Conservation (phyloP, 441 rosid species). For the Bruguiera hainesii region DNA sequence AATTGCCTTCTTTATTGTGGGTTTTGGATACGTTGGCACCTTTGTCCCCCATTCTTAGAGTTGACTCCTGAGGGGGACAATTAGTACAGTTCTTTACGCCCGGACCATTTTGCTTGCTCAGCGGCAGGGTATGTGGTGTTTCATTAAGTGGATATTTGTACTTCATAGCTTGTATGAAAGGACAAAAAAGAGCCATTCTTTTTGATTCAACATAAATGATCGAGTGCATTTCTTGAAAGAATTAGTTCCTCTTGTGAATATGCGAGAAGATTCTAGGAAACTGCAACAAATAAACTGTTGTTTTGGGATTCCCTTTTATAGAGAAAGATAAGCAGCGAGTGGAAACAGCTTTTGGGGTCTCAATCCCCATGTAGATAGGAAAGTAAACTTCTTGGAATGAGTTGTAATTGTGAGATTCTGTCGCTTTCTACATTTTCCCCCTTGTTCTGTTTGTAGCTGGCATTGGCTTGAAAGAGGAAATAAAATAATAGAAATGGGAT, state of each 20-base stretch:
- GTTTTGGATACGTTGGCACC: slow-evolving; percentile 83
- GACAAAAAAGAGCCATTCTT: slow-evolving; percentile 24
- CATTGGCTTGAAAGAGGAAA: slow-evolving; percentile 22
- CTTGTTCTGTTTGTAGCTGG: slow-evolving; percentile 13
- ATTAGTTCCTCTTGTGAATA: slow-evolving; percentile 35
- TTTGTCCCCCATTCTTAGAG: slow-evolving; percentile 41
- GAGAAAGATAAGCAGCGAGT: slow-evolving; percentile 4
- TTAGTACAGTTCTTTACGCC: slow-evolving; percentile 7
- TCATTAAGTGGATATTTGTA: slow-evolving; percentile 12
- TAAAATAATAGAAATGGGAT: slow-evolving; percentile 18
- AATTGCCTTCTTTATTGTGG: slow-evolving; percentile 67
- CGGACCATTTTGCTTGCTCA: not conserved
- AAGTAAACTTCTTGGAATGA: slow-evolving; percentile 20
- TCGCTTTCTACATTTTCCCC: slow-evolving; percentile 1
- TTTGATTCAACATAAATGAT: slow-evolving; percentile 29
- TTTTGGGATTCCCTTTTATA: slow-evolving; percentile 8
- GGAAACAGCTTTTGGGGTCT: slow-evolving; percentile 25
- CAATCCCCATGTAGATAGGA: slow-evolving; percentile 12
- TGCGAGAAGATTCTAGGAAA: slow-evolving; percentile 19
- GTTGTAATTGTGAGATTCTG: slow-evolving; percentile 27
- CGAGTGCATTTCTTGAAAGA: slow-evolving; percentile 20
- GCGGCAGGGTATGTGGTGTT: slow-evolving; percentile 2
- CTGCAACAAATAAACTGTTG: slow-evolving; percentile 11
- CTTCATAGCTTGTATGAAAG: slow-evolving; percentile 23
- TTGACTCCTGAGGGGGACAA: too few species aligned